A percentile compares a stretch with the other conserved stretches of the same genome.
Conservation (phyloP, 495 filamentous ascomycete genomes). For the Jackrogersella multiformis region DNA sequence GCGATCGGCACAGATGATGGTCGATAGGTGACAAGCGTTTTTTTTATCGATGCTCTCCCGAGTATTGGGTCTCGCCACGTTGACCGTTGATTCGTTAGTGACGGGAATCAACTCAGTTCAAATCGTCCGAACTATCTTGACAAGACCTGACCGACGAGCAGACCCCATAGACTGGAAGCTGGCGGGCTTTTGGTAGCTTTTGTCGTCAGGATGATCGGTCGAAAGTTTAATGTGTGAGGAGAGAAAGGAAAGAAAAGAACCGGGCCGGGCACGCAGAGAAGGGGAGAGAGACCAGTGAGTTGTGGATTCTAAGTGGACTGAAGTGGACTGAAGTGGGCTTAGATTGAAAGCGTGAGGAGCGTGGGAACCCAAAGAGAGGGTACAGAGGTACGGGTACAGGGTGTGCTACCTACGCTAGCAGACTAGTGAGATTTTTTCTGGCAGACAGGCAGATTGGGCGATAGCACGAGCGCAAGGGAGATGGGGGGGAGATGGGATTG, state of each 20-base stretch:
- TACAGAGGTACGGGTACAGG: too few species aligned
- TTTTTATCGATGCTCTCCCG: not conserved
- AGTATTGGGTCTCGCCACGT: conserved; percentile 22
- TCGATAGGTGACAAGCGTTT: conserved; percentile 1
- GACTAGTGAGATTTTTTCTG: conserved; percentile 24
- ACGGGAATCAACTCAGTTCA: conserved; percentile 30
- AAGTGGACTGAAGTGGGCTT: conserved; percentile 14
- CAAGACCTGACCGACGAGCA: conserved; percentile 28
- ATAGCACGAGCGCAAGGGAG: conserved; percentile 35
- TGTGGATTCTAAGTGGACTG: conserved; percentile 19
- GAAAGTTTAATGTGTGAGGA: conserved; percentile 39
- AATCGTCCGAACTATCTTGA: conserved; percentile 27
- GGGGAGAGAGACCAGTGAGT: conserved; percentile 17
- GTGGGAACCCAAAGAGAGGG: conserved; percentile 28
- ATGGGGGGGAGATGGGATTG: conserved; percentile 37
- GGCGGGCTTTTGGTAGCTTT: conserved; percentile 15
- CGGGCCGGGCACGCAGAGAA: conserved; percentile 33
- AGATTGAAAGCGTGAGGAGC: not conserved
- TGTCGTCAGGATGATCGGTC: conserved; percentile 40
- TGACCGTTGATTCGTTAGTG: conserved; percentile 31
- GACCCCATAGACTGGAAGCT: conserved; percentile 34
- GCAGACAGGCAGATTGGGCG: conserved; percentile 43
- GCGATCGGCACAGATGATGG: conserved; percentile 24
- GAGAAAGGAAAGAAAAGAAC: conserved; percentile 35
- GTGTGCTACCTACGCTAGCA: too few species aligned